These are phyloP conservation scores for Suhomyces yuchorum DNA, from an alignment of 1,139 yeast genomes.

Conservation along the genomic window DNA sequence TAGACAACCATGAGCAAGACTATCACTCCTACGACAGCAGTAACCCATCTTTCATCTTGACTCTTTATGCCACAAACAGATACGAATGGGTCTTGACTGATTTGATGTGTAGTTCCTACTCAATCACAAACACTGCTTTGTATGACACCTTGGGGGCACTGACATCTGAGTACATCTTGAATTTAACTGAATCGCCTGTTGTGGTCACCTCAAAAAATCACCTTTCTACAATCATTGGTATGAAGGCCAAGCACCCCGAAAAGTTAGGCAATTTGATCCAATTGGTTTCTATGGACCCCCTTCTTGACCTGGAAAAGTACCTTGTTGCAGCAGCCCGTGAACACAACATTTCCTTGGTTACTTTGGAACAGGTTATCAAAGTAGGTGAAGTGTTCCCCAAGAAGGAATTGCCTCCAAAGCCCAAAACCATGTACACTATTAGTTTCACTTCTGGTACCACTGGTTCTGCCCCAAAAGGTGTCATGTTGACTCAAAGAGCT, in stretches of 20 bases:
- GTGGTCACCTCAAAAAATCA: constrained; percentile 23
- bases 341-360: constrained; percentile 21
- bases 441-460: constrained; percentile 82
- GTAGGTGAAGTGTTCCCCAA: constrained; percentile 54
- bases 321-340: constrained; percentile 18
- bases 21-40: constrained; percentile 20
- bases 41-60: constrained; percentile 24
- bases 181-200: constrained; percentile 26
- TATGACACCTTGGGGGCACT: constrained; percentile 30
- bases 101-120: constrained; percentile 22
- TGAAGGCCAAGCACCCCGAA: constrained; percentile 22
- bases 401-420: constrained; percentile 51
- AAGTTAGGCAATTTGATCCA: constrained; percentile 21
- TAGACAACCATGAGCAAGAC: constrained; percentile 21
- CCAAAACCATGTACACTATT: constrained; percentile 61
- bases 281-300: constrained; percentile 27
- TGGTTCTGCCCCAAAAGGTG: constrained; percentile 71
- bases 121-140: constrained; percentile 31
- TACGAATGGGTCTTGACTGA: constrained; percentile 30
- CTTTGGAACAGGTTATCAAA: constrained; percentile 53
- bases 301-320: constrained; percentile 18
- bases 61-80: constrained; percentile 26
- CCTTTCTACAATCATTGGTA: constrained; percentile 18
- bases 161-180: constrained; percentile 26
- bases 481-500: constrained; percentile 56